Evolutionary conservation across 371 early-diverging fungal genomes (phyloP).

Genomic region (Sporodiniella umbellata): DNA sequence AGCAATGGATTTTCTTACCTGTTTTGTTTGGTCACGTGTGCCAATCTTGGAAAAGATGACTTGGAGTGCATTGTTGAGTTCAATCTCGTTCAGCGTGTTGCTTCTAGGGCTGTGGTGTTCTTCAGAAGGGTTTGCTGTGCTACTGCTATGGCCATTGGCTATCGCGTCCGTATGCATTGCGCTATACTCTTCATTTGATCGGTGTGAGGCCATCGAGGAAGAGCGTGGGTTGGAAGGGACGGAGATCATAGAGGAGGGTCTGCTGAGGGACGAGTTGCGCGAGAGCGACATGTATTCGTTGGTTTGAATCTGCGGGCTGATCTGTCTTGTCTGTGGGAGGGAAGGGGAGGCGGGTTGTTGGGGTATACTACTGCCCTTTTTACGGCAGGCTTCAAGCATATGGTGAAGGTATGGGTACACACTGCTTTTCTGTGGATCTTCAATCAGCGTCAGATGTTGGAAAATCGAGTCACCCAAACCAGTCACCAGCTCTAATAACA

Average conservation of each 20-base stretch:
- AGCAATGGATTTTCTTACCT: no score
- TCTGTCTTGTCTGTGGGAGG: conserved; percentile 6
- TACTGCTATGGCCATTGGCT: no score
- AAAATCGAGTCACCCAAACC: conserved; percentile 63
- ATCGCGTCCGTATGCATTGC: not conserved
- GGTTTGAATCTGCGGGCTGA: not conserved
- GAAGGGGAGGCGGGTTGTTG: conserved; percentile 9
- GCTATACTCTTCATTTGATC: conserved; percentile 6
- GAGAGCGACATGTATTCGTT: conserved; percentile 21
- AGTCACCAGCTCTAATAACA: conserved; percentile 75
- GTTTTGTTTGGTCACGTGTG: conserved; percentile 71
- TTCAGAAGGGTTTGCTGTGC: conserved; percentile 35
- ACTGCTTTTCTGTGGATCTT: conserved; percentile 58
- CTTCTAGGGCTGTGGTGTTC: conserved; percentile 9
- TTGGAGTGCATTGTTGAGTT: conserved; percentile 55
- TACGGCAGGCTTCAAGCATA: conserved; percentile 65
- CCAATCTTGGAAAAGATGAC: conserved; percentile 75
- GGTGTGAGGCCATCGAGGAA: conserved; percentile 22
- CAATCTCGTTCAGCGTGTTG: conserved; percentile 34
- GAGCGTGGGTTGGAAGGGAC: conserved; percentile 26
- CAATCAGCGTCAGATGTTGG: conserved; percentile 61
- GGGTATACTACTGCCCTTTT: conserved; percentile 44
- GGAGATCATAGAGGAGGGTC: conserved; percentile 32
- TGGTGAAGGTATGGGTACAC: conserved; percentile 69
- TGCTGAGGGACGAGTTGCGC: conserved; percentile 25